Conservation (phyloP, 139 green algal species). For the Chlorella vulgaris region DNA sequence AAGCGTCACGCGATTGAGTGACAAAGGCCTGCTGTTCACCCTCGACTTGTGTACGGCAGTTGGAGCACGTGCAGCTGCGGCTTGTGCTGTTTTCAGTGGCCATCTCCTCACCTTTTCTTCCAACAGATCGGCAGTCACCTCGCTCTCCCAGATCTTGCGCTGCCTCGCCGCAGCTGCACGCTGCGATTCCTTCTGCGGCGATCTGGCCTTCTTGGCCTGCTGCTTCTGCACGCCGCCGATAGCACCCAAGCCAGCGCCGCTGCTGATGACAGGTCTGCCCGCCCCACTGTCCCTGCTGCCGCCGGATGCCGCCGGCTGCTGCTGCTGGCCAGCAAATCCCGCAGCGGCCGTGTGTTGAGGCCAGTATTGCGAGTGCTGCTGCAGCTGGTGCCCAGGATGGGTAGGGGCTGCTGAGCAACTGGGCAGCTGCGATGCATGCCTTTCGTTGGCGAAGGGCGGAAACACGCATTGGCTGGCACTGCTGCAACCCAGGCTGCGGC, state of each 20-base stretch:
- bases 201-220: background rate
- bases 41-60: too few species aligned
- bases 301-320: background rate
- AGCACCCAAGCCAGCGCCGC: background rate
- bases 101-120: background rate
- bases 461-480: too few species aligned
- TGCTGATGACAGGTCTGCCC: background rate
- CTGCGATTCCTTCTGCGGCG: background rate
- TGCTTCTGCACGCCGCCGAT: background rate
- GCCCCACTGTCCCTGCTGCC: background rate
- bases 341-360: background rate
- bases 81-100: background rate
- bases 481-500: too few species aligned
- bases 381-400: background rate
- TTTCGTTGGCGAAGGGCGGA: too few species aligned
- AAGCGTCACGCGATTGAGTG: background rate
- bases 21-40: too few species aligned
- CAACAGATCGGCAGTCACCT: background rate
- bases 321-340: background rate
- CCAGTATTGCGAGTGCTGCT: too few species aligned
- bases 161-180: too few species aligned
- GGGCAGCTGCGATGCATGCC: too few species aligned
- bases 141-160: background rate
- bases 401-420: too few species aligned
- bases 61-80: too few species aligned